Evolutionary conservation across 208 protist genomes (phyloP).

Genomic region (Trypanosoma melophagium): DNA sequence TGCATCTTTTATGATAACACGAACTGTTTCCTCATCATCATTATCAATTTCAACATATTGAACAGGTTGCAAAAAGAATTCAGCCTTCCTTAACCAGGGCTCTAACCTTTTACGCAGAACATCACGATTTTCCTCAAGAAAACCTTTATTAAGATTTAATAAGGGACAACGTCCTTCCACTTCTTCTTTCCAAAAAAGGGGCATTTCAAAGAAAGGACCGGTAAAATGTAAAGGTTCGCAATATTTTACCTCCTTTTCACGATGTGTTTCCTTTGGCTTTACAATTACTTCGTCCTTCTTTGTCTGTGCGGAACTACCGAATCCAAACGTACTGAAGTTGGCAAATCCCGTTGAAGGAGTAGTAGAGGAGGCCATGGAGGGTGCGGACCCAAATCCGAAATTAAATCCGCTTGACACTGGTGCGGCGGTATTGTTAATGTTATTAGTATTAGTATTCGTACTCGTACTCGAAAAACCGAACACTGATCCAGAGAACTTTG

Average conservation of each 20-base stretch:
- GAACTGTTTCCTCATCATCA: slow-evolving; percentile 83
- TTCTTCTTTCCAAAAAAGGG: slow-evolving; percentile 77
- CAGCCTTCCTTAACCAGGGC: slow-evolving; percentile 60
- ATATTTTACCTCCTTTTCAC: slow-evolving; percentile 33
- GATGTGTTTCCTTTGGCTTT: slow-evolving; percentile 21
- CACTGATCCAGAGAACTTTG: not conserved
- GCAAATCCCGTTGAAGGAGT: not conserved
- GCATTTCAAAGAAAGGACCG: slow-evolving; percentile 80
- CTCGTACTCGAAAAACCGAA: slow-evolving; percentile 17
- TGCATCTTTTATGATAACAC: slow-evolving; percentile 91
- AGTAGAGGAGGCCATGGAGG: not conserved
- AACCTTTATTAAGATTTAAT: slow-evolving; percentile 83
- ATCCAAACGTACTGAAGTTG: not conserved
- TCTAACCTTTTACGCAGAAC: slow-evolving; percentile 57
- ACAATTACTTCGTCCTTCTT: slow-evolving; percentile 19
- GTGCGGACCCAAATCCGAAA: slow-evolving; percentile 26
- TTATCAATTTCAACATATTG: slow-evolving; percentile 79
- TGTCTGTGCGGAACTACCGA: slow-evolving; percentile 10
- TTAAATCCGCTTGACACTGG: slow-evolving; percentile 5
- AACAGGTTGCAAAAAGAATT: slow-evolving; percentile 67
- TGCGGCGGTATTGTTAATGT: slow-evolving; percentile 5
- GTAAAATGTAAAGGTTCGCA: slow-evolving; percentile 76
- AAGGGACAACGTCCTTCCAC: slow-evolving; percentile 68
- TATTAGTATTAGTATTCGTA: not conserved
- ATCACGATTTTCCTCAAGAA: slow-evolving; percentile 63